Conservation (phyloP, 257 asterid genomes). For the Coffea canephora region DNA sequence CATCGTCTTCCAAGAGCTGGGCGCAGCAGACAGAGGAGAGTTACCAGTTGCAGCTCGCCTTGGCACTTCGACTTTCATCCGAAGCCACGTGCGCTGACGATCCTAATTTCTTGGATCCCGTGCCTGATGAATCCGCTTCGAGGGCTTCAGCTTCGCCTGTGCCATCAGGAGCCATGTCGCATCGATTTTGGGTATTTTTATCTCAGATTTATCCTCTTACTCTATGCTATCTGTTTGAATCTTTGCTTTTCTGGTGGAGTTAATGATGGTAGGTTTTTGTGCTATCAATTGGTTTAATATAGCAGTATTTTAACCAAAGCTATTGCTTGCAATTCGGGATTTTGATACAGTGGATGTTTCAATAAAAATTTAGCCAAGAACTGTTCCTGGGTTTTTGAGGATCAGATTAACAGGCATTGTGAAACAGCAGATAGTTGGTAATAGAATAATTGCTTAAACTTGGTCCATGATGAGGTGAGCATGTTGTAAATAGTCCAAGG, state of each 20-base stretch:
- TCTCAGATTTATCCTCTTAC: not conserved
- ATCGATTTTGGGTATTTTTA: constrained; percentile 81
- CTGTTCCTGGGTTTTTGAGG: not conserved
- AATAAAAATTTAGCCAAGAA: not conserved
- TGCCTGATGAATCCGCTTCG: constrained; percentile 48
- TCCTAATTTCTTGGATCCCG: constrained; percentile 78
- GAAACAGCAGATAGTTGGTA: not conserved
- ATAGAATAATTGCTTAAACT: not conserved
- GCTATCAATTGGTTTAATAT: not conserved
- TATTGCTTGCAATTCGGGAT: not conserved
- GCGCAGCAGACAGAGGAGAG: constrained; percentile 99
- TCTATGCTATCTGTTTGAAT: constrained; percentile 1
- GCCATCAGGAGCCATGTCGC: constrained; percentile 67
- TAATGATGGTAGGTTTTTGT: not conserved
- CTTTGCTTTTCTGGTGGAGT: not conserved
- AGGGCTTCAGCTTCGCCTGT: constrained; percentile 37
- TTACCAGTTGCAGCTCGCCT: constrained; percentile 85
- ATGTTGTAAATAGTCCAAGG: not conserved
- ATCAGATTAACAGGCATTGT: not conserved
- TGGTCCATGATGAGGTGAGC: not conserved
- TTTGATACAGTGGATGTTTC: not conserved
- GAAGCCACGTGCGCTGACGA: constrained; percentile 83
- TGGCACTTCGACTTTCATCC: constrained; percentile 85
- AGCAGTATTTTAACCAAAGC: not conserved
- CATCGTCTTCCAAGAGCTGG: constrained; percentile 82